phyloP scores from a whole-genome alignment of 106 monocot species.

The Platanthera guangdongensis region DNA sequence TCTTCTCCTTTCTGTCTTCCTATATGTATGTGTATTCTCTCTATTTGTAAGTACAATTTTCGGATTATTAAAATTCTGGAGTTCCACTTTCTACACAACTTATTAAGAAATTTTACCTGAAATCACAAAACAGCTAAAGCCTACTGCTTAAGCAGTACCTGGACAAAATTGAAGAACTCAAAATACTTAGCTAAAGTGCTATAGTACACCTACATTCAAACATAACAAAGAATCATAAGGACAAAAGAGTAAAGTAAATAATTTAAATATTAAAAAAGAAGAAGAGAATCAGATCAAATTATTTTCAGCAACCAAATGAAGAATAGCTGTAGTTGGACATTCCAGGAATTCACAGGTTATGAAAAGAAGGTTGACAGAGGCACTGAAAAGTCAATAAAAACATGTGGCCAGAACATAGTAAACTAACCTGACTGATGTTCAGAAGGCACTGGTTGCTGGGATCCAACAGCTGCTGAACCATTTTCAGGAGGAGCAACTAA shows the following conservation, averaged over 20 bases:
- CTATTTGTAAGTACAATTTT: no score
- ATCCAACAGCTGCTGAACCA: constrained; percentile 20
- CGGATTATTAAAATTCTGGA: neutral
- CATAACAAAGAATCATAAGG: neutral
- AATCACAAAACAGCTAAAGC: neutral
- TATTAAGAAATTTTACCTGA: neutral
- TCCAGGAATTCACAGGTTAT: neutral
- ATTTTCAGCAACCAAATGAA: neutral
- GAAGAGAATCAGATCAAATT: neutral
- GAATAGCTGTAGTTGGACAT: neutral
- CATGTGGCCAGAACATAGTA: neutral
- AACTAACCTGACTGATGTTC: constrained; percentile 55
- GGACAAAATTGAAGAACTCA: neutral
- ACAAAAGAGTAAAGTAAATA: neutral
- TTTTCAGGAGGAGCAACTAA: constrained; percentile 69
- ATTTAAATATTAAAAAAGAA: neutral
- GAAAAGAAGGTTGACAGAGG: neutral
- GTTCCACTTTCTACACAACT: neutral
- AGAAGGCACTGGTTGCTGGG: constrained; percentile 30
- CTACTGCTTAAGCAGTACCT: neutral
- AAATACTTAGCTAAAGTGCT: neutral
- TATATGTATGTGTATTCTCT: no score
- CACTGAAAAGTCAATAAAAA: neutral
- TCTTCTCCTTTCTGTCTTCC: no score
- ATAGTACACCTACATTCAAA: neutral